Evolutionary conservation across 352 stramenopile genomes (phyloP), one percentile per base, ranked within the genome.

Genomic region (Phytopythium litorale): DNA sequence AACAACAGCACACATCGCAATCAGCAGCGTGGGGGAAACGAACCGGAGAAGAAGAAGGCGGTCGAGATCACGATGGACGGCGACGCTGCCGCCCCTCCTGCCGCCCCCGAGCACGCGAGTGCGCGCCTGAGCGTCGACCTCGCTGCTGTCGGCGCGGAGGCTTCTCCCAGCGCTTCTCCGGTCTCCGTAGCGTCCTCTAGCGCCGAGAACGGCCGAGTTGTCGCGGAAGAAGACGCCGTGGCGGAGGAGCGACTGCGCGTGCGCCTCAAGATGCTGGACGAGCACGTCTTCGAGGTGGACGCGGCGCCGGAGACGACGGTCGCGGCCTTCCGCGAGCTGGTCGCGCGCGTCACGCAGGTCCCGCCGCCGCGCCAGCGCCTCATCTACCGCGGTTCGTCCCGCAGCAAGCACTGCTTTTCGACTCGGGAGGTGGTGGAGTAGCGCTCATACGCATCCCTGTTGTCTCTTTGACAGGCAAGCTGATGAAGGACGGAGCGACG

Each of bases 381-480:
- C n/a, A 98, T 98, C 66, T 98, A 97, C 63, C 85, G 91, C 37
- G 92, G 78, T 78, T 48, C 52, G 45, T 58, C 35, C 35, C 12
- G 8, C 35, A 40, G 2, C 35, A 40, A 0, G 28, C 28, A 7
- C 28, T 32, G 28, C 35, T 40, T 40, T 15, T 16, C 35, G 35
- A 40, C 9, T 40, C 8, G 35, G 35, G 35, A 16, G 12, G 15
- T 40, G 35, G 35, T 15, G 4, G 12, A 5, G 35, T 13, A 15
- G 12, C 12, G 35, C 35, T 40, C 35, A 40, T 40, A 40, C 1
- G 8, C 35, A 15, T 1, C 35, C 12, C 7, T 15, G 1, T 40
- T 40, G 5, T 16, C 35, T 16, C 35, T 13, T 40, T 15, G 8
- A n/a, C 59, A 79, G 72, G 89, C 32, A 96, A 95, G 56, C 49